phyloP scores from a whole-genome alignment of 2,329 filamentous ascomycete species.

The Amauroascus verrucosus region DNA sequence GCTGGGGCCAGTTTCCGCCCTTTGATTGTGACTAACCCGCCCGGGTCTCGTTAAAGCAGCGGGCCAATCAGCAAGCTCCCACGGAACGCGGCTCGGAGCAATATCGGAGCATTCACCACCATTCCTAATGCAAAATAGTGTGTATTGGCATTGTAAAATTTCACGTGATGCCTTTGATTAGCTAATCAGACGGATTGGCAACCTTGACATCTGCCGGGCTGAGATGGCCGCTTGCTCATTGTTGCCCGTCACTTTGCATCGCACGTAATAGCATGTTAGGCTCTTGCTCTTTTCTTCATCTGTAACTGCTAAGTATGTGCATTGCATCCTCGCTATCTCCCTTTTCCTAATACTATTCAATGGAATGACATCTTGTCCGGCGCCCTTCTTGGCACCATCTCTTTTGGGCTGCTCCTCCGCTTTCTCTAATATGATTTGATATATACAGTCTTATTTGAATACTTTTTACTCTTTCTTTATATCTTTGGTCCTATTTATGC shows the following conservation, averaged over 20 bases:
- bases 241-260: too few species aligned
- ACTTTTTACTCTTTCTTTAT: not conserved
- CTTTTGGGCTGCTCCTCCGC: too few species aligned
- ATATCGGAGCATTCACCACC: constrained; percentile 2
- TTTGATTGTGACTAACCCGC: not conserved
- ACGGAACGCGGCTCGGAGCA: constrained; percentile 6
- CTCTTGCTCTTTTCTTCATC: too few species aligned
- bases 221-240: too few species aligned
- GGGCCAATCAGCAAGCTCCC: constrained; percentile 3
- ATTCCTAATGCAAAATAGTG: not conserved
- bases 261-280: too few species aligned
- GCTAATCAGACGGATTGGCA: too few species aligned
- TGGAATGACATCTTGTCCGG: not conserved
- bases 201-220: too few species aligned
- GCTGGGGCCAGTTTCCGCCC: not conserved
- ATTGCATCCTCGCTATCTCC: too few species aligned
- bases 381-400: not conserved
- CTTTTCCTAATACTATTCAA: too few species aligned
- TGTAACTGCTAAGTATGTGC: too few species aligned
- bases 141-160: not conserved
- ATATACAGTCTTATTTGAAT: not conserved
- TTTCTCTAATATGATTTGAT: not conserved
- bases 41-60: not conserved
- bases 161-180: not conserved
- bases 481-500: not conserved